Percentiles rank a stretch among this genome's conserved stretches.
These are phyloP conservation scores for Pelargonium australe DNA, from an alignment of 441 rosid genomes.

Conservation along the genomic window DNA sequence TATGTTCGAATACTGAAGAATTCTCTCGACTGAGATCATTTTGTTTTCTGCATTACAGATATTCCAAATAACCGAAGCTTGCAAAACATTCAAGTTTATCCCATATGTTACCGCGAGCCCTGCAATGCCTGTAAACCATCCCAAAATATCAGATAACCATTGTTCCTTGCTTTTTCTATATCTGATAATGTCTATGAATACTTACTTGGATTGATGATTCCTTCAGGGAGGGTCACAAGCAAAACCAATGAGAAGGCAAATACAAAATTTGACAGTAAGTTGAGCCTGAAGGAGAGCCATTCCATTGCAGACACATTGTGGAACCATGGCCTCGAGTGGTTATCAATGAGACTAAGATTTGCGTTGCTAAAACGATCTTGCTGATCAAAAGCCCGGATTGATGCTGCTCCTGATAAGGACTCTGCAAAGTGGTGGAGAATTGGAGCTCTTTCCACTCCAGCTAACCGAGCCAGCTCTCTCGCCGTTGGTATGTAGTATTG, in stretches of 20 bases:
- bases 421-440: slow-evolving; percentile 97
- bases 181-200: background rate
- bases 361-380: slow-evolving; percentile 54
- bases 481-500: slow-evolving; percentile 94
- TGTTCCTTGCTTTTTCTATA: background rate
- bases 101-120: slow-evolving; percentile 96
- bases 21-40: slow-evolving; percentile 95
- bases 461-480: slow-evolving; percentile 85
- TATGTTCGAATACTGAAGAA: slow-evolving; percentile 77
- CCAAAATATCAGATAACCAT: slow-evolving; percentile 15
- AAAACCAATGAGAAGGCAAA: slow-evolving; percentile 88
- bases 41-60: slow-evolving; percentile 91
- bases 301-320: slow-evolving; percentile 89
- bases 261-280: slow-evolving; percentile 79
- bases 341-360: slow-evolving; percentile 67
- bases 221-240: slow-evolving; percentile 90
- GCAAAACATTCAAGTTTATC: slow-evolving; percentile 78
- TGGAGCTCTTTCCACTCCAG: slow-evolving; percentile 86
- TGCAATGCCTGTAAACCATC: slow-evolving; percentile 63
- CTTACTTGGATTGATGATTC: slow-evolving; percentile 95
- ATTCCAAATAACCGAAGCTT: slow-evolving; percentile 89
- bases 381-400: slow-evolving; percentile 88
- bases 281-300: slow-evolving; percentile 94
- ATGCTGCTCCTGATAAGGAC: slow-evolving; percentile 86
- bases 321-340: slow-evolving; percentile 94